phyloP scores from a whole-genome alignment of 768 basidiomycete species.

The Auriscalpium vulgare region DNA sequence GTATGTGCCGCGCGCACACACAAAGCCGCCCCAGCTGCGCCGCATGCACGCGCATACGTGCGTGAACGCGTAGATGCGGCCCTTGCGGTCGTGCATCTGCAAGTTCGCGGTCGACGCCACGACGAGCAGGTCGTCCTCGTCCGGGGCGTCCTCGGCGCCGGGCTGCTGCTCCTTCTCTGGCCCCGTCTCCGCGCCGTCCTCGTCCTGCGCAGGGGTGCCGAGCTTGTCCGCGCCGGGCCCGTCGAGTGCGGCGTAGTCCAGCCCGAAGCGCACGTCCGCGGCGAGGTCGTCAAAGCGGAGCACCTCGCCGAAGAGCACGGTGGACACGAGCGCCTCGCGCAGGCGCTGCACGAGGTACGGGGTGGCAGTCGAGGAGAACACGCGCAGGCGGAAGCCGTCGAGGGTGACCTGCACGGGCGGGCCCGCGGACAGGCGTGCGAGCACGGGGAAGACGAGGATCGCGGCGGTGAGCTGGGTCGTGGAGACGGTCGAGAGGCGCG shows the following conservation, averaged over 20 bases:
- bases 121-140: conserved; percentile 27
- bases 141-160: background rate
- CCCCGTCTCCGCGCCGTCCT: background rate
- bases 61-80: conserved; percentile 34
- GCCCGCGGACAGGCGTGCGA: conserved; percentile 29
- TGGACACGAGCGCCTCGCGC: conserved; percentile 30
- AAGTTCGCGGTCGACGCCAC: conserved; percentile 24
- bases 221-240: conserved; percentile 1
- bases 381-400: conserved; percentile 28
- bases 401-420: conserved; percentile 28
- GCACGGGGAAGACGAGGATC: conserved; percentile 32
- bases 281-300: conserved; percentile 31
- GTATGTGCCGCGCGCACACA: conserved; percentile 28
- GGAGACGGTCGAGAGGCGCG: conserved; percentile 12
- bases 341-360: conserved; percentile 31
- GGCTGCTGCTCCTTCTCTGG: background rate
- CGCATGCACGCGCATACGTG: conserved; percentile 31
- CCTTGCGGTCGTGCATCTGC: conserved; percentile 28
- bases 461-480: conserved; percentile 17
- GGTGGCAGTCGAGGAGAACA: conserved; percentile 26
- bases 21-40: conserved; percentile 25
- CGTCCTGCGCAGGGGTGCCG: background rate
- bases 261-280: conserved; percentile 24
- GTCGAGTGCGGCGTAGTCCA: background rate
- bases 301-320: conserved; percentile 33